phyloP scores from a whole-genome alignment of 2,329 filamentous ascomycete species.

The Cytospora paraplurivora region DNA sequence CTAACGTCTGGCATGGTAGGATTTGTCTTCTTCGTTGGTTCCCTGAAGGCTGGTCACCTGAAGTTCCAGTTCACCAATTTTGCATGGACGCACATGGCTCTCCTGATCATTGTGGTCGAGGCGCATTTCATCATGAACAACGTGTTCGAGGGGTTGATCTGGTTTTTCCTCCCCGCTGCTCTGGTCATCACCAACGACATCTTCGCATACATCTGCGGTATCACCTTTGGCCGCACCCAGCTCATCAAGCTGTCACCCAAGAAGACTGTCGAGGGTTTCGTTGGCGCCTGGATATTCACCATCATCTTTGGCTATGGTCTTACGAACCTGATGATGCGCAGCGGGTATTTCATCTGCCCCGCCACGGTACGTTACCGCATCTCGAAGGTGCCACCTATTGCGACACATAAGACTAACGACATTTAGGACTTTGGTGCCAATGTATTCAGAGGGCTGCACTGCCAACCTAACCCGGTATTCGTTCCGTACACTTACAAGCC shows the following conservation, averaged over 20 bases:
- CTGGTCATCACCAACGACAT: constrained; percentile 99
- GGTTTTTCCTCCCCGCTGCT: constrained; percentile 95
- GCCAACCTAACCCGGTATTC: constrained; percentile 90
- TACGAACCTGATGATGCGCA: constrained; percentile 82
- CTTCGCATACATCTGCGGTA: constrained; percentile 95
- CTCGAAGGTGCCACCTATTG: constrained; percentile 21
- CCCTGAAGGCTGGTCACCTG: constrained; percentile 93
- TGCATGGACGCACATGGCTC: constrained; percentile 98
- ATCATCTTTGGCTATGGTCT: constrained; percentile 80
- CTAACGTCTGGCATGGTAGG: constrained; percentile 53
- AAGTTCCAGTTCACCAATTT: constrained; percentile 99
- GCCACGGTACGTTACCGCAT: constrained; percentile 65
- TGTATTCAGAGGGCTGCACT: constrained; percentile 86
- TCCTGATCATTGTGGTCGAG: constrained; percentile 96
- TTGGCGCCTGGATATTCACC: constrained; percentile 95
- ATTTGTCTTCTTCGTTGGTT: constrained; percentile 97
- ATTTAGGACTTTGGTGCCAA: constrained; percentile 83
- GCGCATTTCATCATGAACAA: constrained; percentile 99
- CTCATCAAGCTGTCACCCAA: constrained; percentile 98
- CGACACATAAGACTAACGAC: constrained; percentile 16
- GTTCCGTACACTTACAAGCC: constrained; percentile 73
- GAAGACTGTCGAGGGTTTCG: constrained; percentile 97
- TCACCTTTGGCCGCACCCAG: constrained; percentile 93
- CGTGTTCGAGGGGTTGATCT: constrained; percentile 98
- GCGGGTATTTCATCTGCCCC: constrained; percentile 97